Evolutionary conservation across 352 stramenopile species (phyloP), one percentile per base, ranked within the genome.

Genomic region (Aphanomyces cochlioides): DNA sequence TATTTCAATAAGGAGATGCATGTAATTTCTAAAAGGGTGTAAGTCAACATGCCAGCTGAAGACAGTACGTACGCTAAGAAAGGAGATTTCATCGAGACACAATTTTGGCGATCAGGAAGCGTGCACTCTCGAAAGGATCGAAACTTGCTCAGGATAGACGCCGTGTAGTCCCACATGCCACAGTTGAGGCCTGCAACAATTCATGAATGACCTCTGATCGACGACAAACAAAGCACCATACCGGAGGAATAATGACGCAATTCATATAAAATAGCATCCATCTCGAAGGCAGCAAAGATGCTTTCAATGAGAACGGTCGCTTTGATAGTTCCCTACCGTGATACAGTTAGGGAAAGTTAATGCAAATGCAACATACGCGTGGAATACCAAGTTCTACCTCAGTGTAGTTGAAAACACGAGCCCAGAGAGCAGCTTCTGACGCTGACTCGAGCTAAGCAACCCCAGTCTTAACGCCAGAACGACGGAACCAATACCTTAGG

Each of bases 141-240:
- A n/a, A 67, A 67, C 10, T 67, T 67, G 60, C 60, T 67, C 47
- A 67, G 54, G 47, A 67, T 57, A 13, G 60, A 67, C 41, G 60
- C 60, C 10, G 47, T 57, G 37, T 67, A 67, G 39, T 67, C 60
- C 60, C 60, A 67, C 60, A 67, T 67, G 60, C 60, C 60, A 37
- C 60, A 67, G 28, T 67, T 67, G 7, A 67, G 19, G 10, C 60
- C 60, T 67, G 7, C n/a, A 63, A 34, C 12, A 19, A 41, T 10
- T 10, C 19, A 19, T n/a, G 60, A 3, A 17, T n/a, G 5, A 19
- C 36, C 4, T 21, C 7, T 17, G n/a, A 57, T 39, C 0, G n/a
- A 36, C 13, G 19, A 28, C 13, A 12, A 36, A 28, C 13, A 12
- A 36, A 57, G 3, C 10, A 66, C 5, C 19, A 37, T n/a, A 67